phyloP scores from a whole-genome alignment of 495 filamentous ascomycete genomes.

The Aspergillus cristatus region DNA sequence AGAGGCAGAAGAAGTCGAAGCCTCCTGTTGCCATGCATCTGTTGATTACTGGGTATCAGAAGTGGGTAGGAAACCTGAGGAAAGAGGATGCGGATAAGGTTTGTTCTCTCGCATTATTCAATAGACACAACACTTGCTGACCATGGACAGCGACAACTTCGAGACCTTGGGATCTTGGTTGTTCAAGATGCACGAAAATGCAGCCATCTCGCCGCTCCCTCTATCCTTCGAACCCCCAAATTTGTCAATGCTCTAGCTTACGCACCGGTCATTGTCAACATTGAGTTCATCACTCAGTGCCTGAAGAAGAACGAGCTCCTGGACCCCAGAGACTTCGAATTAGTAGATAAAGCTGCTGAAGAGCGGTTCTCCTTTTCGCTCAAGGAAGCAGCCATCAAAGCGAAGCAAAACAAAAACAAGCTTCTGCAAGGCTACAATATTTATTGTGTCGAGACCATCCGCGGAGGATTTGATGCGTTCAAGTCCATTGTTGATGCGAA shows the following conservation, averaged over 20 bases:
- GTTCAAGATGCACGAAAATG: constrained; percentile 63
- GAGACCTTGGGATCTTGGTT: constrained; percentile 73
- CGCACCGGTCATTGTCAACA: constrained; percentile 62
- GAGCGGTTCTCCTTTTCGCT: constrained; percentile 59
- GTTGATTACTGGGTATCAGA: constrained; percentile 68
- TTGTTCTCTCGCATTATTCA: constrained; percentile 19
- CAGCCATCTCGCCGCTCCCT: constrained; percentile 80
- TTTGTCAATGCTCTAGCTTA: constrained; percentile 80
- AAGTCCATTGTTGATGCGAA: constrained; percentile 78
- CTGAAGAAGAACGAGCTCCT: constrained; percentile 53
- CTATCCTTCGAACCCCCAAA: constrained; percentile 80
- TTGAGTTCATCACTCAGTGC: constrained; percentile 69
- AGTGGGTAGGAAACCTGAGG: constrained; percentile 58
- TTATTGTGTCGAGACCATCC: constrained; percentile 69
- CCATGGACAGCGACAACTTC: constrained; percentile 59
- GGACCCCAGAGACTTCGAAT: constrained; percentile 48
- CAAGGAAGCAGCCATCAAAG: constrained; percentile 52
- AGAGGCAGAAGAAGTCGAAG: constrained; percentile 52
- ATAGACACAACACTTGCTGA: constrained; percentile 11
- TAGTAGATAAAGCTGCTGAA: constrained; percentile 65
- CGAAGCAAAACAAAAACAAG: constrained; percentile 62
- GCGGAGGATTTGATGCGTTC: constrained; percentile 74
- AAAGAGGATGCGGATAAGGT: constrained; percentile 76
- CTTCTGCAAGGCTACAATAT: constrained; percentile 66
- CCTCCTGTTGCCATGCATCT: constrained; percentile 59